These are phyloP conservation scores for Astragalus membranaceus DNA, from an alignment of 306 rosid species.

Conservation along the genomic window DNA sequence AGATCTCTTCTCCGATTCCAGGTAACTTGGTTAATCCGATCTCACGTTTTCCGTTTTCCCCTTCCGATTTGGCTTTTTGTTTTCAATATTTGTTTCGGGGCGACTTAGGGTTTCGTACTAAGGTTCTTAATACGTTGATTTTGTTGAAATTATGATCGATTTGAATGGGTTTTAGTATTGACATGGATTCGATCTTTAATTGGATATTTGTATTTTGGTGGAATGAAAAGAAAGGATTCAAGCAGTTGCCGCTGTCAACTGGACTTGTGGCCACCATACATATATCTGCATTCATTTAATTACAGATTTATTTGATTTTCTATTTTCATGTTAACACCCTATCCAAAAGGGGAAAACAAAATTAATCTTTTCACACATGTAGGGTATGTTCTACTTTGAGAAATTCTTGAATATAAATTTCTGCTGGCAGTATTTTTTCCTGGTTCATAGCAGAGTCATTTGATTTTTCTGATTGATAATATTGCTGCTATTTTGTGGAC, in stretches of 20 bases:
- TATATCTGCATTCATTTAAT: slow-evolving; percentile 8
- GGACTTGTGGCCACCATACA: background rate
- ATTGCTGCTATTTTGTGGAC: background rate
- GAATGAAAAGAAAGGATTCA: background rate
- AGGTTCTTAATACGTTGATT: background rate
- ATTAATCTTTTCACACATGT: background rate
- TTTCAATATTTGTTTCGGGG: background rate
- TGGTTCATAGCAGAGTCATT: background rate
- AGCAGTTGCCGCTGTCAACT: slow-evolving; percentile 13
- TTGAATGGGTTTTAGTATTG: background rate
- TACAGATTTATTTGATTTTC: background rate
- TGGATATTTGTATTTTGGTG: background rate
- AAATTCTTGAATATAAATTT: background rate
- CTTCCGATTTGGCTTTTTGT: background rate
- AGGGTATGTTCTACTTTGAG: background rate
- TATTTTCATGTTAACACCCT: background rate
- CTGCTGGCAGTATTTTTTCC: background rate
- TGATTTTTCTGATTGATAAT: slow-evolving; percentile 9
- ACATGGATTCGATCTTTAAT: slow-evolving; percentile 29
- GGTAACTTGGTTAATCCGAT: slow-evolving; percentile 22
- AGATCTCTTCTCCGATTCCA: slow-evolving; percentile 27
- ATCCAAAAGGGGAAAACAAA: background rate
- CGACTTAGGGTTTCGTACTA: slow-evolving; percentile 14
- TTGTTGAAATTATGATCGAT: slow-evolving; percentile 19
- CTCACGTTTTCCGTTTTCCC: background rate